These are phyloP conservation scores for Suillus variegatus DNA, from an alignment of 768 basidiomycete species.

Conservation along the genomic window DNA sequence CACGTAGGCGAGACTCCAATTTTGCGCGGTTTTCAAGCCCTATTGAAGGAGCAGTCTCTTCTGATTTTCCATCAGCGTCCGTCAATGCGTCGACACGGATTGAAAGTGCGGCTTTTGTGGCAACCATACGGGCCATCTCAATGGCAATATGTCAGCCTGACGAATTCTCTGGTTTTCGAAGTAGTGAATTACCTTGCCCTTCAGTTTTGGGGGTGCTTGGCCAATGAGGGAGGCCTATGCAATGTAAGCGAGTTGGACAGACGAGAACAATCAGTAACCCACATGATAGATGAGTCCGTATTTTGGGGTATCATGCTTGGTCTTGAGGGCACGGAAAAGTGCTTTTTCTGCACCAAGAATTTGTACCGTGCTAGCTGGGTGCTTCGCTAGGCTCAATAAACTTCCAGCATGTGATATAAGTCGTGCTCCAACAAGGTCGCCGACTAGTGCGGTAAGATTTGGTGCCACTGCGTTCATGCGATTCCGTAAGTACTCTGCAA, in stretches of 20 bases:
- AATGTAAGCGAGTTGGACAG: constrained; percentile 8
- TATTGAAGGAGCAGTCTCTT: constrained; percentile 76
- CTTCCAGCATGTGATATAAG: constrained; percentile 77
- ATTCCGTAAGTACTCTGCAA: constrained; percentile 95
- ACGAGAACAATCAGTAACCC: constrained; percentile 26
- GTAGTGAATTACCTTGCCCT: constrained; percentile 74
- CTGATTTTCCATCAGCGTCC: constrained; percentile 89
- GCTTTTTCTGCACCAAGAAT: constrained; percentile 80
- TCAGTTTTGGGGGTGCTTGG: constrained; percentile 95
- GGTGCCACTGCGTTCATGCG: constrained; percentile 99
- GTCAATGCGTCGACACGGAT: constrained; percentile 98
- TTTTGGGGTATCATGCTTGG: constrained; percentile 95
- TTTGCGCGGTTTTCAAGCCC: constrained; percentile 94
- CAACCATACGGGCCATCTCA: constrained; percentile 99
- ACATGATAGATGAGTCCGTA: constrained; percentile 99
- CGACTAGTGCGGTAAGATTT: constrained; percentile 86
- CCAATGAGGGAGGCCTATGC: constrained; percentile 89
- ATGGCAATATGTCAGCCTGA: neutral
- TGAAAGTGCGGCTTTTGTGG: constrained; percentile 95
- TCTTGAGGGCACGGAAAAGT: constrained; percentile 74
- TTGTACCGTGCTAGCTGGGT: constrained; percentile 78
- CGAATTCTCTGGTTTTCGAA: constrained; percentile 7
- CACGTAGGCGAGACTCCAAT: constrained; percentile 90
- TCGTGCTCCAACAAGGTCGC: constrained; percentile 75
- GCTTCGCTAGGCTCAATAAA: constrained; percentile 68